Base-by-base conservation (phyloP, 108 stramenopile species). In the Seminavis robusta region DNA sequence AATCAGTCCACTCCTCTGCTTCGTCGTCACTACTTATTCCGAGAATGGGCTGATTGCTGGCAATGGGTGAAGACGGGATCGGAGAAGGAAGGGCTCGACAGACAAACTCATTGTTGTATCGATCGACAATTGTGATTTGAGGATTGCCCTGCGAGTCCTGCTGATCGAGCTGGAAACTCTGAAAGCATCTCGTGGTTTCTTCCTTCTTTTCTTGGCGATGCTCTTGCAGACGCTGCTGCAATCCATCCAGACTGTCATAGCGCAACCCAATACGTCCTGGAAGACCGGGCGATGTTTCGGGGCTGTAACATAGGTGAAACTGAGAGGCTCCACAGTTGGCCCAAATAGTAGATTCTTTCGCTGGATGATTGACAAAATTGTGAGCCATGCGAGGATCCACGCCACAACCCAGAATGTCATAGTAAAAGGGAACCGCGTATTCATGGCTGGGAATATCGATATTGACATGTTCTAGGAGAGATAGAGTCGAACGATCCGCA, bases 291-390 rank as follows among this genome's bases (percentile, higher is more conserved):
- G 63, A 47, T 20, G 33, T 16, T 29, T 36, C 51, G n/a, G n/a
- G n/a, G 1, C 67, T 59, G 38, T 72, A 71, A n/a, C 71, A 72
- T 24, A 83, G 48, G 49, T 83, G 82, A 43, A 83, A 73, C 62
- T 83, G 82, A 1, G 72, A 67, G 16, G 61, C 59, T 5, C 78
- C 82, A 61, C 59, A 56, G 47, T 79, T 80, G 23, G 71, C 61
- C 72, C 72, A 67, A 2, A 79, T 43, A 6, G 63, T 79, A n/a
- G n/a, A n/a, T 39, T 50, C 49, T 30, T 63, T 65, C 32, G 43
- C 42, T n/a, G 31, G 33, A 30, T 59, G 31, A 3, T 28, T 20
- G 5, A 19, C 26, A n/a, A 80, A 8, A 47, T 72, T 72, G 36
- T 27, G 31, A 10, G 61, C 67, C 44, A 61, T 80, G 15, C 71